Base-by-base conservation (phyloP, 768 basidiomycete genomes). In the Cystobasidium onofrii region DNA sequence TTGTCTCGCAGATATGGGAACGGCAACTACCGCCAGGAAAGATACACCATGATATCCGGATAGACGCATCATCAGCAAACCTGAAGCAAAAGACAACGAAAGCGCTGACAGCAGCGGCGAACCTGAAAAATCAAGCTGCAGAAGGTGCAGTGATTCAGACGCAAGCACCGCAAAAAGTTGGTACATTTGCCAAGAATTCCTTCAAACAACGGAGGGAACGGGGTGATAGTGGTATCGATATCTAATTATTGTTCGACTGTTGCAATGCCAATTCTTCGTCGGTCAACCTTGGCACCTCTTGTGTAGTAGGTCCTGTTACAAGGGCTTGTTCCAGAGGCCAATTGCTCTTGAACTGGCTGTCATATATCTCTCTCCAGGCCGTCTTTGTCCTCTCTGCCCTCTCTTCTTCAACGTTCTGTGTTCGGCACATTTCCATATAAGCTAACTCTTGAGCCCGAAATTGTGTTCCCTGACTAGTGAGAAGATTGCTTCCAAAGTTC, bases 21-120 rank as follows among this genome's bases (percentile, higher is more conserved):
- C 39, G 75, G 29, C 71, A 70, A 25, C 27, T 74, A 41, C 64
- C 73, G n/a, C 71, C 66, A 13, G 66, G 66, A 4, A 46, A 69
- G n/a, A 46, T 23, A 20, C 33, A 27, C 12, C 73, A 74, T 41
- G 44, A 74, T 23, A 25, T 74, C 2, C 31, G 17, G 10, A 64
- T 74, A 41, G 66, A 74, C 39, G 36, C 71, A 1, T 44, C 70
- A 4, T 73, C 73, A 18, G 54, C 64, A 9, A 31, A 52, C n/a
- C 25, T 44, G 1, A 72, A 44, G 55, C 64, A 73, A 23, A 74
- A 66, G 39, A 74, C 73, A 55, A 74, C 73, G 44, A 74, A 69
- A 70, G 64, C 69, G 6, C 25, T 67, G 9, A 69, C 39, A 15
- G 66, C 66, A n/a, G 66, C 50, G 10, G 66, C 66, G 27, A 69